These are phyloP conservation scores for Cadophora malorum DNA, from an alignment of 2,329 filamentous ascomycete genomes.

Conservation along the genomic window DNA sequence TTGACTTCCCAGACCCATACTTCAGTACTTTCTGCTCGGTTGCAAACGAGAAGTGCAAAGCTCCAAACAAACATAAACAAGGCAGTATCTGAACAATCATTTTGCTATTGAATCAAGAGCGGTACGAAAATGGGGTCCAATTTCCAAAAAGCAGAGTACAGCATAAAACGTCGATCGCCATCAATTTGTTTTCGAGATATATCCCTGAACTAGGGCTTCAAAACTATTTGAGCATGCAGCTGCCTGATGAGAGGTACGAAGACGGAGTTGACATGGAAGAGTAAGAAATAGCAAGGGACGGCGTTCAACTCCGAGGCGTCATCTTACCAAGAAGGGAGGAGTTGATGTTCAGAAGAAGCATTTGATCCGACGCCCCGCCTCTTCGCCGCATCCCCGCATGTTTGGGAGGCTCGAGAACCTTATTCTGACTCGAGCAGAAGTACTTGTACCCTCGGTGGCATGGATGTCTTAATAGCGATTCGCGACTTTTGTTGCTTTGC, in stretches of 20 bases:
- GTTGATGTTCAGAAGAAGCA: constrained; percentile 7
- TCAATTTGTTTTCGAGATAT: neutral
- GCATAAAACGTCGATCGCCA: neutral
- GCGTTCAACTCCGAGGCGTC: neutral
- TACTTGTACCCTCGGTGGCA: neutral
- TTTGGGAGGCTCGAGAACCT: constrained; percentile 6
- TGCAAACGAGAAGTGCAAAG: constrained; percentile 3
- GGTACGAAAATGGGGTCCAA: no score
- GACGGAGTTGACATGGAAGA: neutral
- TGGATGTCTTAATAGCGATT: neutral
- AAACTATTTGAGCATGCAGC: neutral
- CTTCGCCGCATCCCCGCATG: constrained; percentile 3
- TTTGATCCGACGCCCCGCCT: neutral
- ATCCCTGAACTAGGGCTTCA: neutral
- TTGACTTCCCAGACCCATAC: constrained; percentile 4
- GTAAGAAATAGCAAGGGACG: neutral
- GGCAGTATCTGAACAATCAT: neutral
- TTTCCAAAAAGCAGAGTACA: neutral
- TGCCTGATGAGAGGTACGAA: neutral
- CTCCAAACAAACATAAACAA: neutral
- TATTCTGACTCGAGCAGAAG: neutral
- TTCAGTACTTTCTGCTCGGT: constrained; percentile 26
- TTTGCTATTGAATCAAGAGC: neutral
- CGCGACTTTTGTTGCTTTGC: neutral
- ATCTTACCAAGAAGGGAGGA: neutral